Base-by-base conservation (phyloP, 768 basidiomycete species). In the Leccinellum albellum region DNA sequence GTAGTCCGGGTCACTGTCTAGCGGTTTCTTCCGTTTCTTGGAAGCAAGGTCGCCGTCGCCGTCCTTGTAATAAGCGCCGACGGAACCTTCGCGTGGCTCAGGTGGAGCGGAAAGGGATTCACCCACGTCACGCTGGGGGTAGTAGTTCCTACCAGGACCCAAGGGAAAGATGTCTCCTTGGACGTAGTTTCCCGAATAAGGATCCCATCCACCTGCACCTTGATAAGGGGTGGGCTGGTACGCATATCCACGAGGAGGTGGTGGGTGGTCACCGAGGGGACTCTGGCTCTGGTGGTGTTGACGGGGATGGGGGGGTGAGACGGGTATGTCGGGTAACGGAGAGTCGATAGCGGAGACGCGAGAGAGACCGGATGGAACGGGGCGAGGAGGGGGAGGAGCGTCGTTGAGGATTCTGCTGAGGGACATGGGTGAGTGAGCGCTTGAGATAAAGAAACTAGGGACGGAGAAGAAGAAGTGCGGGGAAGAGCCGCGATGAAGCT, bases 401-500 rank as follows among this genome's bases (percentile, higher is more conserved):
- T 89, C 84, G 74, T 91, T 91, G 74, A 91, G 84, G 60, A 91
- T 90, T 63, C 83, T 80, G 64, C 84, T 85, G 71, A 91, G 83
- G 51, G 89, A 90, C 88, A 91, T 91, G 72, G 58, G 65, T 45
- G 53, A 56, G 29, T 23, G 50, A 56, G 64, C 40, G 60, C 49
- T 28, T 6, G 42, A 44, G 37, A 40, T 40, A 20, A 20, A n/a
- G 54, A 42, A 48, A 45, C 45, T 32, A 17, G 54, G 49, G 42
- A 29, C 8, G 49, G 44, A 45, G 46, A 20, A 47, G 54, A 33
- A 45, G 20, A 42, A 44, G 15, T 29, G 46, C 8, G n/a, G 28
- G 31, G 20, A 17, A 37, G 42, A 24, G 54, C 37, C 49, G 50
- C 29, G 37, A 33, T 26, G 29, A 12, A 20, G 40, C 5, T 20